Conservation (phyloP, 2,329 filamentous ascomycete species). For the Claviceps sp. region DNA sequence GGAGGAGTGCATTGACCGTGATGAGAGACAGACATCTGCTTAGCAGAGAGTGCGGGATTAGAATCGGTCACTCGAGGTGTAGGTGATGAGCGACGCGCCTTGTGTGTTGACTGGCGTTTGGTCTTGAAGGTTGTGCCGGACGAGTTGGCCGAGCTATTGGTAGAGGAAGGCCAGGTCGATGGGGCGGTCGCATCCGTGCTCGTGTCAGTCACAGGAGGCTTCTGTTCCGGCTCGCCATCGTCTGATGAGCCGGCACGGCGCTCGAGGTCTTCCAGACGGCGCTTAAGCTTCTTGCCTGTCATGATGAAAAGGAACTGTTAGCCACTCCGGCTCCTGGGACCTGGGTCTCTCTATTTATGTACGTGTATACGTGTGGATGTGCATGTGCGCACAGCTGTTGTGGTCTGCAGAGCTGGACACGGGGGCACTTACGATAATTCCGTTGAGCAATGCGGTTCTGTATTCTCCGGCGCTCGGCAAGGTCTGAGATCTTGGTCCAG, state of each 20-base stretch:
- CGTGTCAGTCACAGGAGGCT: conserved; percentile 13
- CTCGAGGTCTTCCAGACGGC: conserved; percentile 74
- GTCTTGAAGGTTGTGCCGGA: conserved; percentile 17
- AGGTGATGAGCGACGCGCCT: conserved; percentile 15
- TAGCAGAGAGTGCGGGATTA: conserved; percentile 14
- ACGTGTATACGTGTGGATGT: not conserved
- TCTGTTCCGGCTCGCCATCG: conserved; percentile 31
- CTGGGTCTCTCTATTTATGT: not conserved
- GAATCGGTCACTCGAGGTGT: not conserved
- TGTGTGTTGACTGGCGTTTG: conserved; percentile 24
- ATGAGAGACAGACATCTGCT: conserved; percentile 22
- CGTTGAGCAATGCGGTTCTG: conserved; percentile 96
- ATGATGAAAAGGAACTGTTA: not conserved
- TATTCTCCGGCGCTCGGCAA: conserved; percentile 84
- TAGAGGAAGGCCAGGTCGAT: not conserved
- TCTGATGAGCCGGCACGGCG: conserved; percentile 50
- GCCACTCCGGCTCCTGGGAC: not conserved
- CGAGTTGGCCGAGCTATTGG: not conserved
- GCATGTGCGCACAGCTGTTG: not conserved
- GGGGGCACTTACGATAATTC: conserved; percentile 66
- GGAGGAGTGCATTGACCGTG: conserved; percentile 49
- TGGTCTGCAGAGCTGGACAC: not conserved
- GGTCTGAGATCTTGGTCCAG: conserved; percentile 97
- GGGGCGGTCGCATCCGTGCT: not conserved
- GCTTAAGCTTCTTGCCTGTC: conserved; percentile 83